phyloP scores from a whole-genome alignment of 1,139 yeast genomes.

The Taphrina deformans region DNA sequence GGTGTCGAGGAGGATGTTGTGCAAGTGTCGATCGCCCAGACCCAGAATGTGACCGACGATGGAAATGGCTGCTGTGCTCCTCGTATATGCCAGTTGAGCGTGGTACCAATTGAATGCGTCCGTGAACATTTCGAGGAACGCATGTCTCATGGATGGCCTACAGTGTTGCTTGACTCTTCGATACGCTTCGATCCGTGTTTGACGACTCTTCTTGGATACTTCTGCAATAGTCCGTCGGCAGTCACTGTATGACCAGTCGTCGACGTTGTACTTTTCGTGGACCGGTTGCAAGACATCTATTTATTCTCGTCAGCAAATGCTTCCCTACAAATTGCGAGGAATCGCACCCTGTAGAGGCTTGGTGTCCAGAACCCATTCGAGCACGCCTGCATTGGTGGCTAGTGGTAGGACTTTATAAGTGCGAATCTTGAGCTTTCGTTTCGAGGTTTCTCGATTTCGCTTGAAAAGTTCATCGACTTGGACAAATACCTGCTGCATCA shows the following conservation, averaged over 20 bases:
- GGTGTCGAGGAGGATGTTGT: slow-evolving; percentile 79
- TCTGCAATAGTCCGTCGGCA: slow-evolving; percentile 69
- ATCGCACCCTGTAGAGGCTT: slow-evolving; percentile 48
- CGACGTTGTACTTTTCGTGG: slow-evolving; percentile 52
- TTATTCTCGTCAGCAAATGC: no score
- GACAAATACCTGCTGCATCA: slow-evolving; percentile 94
- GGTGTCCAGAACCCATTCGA: slow-evolving; percentile 85
- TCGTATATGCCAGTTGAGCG: slow-evolving; percentile 64
- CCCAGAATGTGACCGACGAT: slow-evolving; percentile 87
- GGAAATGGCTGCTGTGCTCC: slow-evolving; percentile 81
- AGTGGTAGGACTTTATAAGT: slow-evolving; percentile 90
- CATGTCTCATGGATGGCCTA: slow-evolving; percentile 66
- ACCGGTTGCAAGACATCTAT: slow-evolving; percentile 65
- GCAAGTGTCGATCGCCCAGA: slow-evolving; percentile 91
- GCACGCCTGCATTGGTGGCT: slow-evolving; percentile 82
- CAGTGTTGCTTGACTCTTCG: slow-evolving; percentile 54
- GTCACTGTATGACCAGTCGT: slow-evolving; percentile 53
- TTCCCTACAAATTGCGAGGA: no score
- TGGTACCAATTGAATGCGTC: slow-evolving; percentile 73
- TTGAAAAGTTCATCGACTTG: slow-evolving; percentile 74
- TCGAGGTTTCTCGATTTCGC: slow-evolving; percentile 58
- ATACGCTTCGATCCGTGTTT: slow-evolving; percentile 56
- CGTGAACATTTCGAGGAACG: slow-evolving; percentile 68
- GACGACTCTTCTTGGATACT: slow-evolving; percentile 53
- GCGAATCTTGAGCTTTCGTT: slow-evolving; percentile 61